Percentiles rank a stretch among this genome's conserved stretches.
Conservation (phyloP, 2,329 filamentous ascomycete species). For the Magnaporthiopsis rhizophila region DNA sequence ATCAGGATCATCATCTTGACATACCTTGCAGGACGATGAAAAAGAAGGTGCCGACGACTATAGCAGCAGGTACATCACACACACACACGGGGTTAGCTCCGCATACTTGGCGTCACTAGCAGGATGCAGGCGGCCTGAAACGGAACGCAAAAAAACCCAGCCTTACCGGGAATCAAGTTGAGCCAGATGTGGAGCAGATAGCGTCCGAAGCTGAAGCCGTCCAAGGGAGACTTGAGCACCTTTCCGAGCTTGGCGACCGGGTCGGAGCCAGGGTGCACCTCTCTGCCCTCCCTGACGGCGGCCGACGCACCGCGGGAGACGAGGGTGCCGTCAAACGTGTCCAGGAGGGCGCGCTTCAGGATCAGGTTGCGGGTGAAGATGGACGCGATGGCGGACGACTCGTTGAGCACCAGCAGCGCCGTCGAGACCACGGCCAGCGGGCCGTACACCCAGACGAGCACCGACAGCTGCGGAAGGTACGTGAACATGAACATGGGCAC, state of each 20-base stretch:
- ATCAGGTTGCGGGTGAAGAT: conserved; percentile 60
- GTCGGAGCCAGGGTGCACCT: conserved; percentile 56
- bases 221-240: conserved; percentile 49
- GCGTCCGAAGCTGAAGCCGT: conserved; percentile 50
- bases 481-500: conserved; percentile 80
- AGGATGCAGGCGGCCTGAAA: neutral
- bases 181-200: conserved; percentile 83
- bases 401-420: conserved; percentile 56
- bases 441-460: conserved; percentile 79
- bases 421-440: conserved; percentile 71
- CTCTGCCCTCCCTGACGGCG: conserved; percentile 66
- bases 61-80: conserved; percentile 11
- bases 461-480: conserved; percentile 74
- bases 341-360: conserved; percentile 72
- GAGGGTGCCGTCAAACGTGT: conserved; percentile 77
- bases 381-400: conserved; percentile 51
- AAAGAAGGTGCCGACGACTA: conserved; percentile 69
- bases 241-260: conserved; percentile 50
- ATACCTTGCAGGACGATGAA: conserved; percentile 73
- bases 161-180: conserved; percentile 70
- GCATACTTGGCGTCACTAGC: neutral
- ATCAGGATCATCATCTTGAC: neutral
- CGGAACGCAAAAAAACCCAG: neutral
- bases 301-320: conserved; percentile 40
- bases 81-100: neutral